Conservation (phyloP, 805 yeast genomes). For the Tetrapisispora fleetii region DNA sequence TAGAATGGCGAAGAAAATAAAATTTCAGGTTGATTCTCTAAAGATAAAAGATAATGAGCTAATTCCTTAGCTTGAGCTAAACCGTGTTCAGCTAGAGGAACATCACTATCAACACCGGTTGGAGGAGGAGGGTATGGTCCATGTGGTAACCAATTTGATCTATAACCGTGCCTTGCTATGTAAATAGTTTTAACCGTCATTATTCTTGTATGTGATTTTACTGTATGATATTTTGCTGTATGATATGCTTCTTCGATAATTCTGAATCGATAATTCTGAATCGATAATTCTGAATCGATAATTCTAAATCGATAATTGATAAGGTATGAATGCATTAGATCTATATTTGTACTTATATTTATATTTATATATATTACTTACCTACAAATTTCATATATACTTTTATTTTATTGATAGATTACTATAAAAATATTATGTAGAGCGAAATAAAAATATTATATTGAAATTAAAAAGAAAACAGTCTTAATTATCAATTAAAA, state of each 20-base stretch:
- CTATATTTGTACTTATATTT: too few relatives aligned
- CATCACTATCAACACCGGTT: conserved; percentile 86
- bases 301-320: too few relatives aligned
- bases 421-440: not conserved
- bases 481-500: not conserved
- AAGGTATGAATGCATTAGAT: too few relatives aligned
- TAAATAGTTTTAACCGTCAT: conserved; percentile 52
- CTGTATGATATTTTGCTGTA: not conserved
- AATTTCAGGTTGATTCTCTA: conserved; percentile 53
- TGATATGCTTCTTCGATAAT: not conserved
- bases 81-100: conserved; percentile 81
- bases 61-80: conserved; percentile 77
- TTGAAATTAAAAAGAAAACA: not conserved
- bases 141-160: conserved; percentile 71
- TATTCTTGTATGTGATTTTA: not conserved
- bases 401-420: not conserved
- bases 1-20: conserved; percentile 79
- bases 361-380: too few relatives aligned
- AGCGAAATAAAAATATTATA: not conserved
- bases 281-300: too few relatives aligned
- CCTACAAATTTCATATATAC: not conserved
- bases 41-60: conserved; percentile 46
- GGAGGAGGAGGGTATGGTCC: conserved; percentile 72
- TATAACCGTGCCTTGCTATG: conserved; percentile 78
- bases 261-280: too few relatives aligned